These are phyloP conservation scores for Leptographium radiaticola DNA, from an alignment of 2,329 filamentous ascomycete genomes.

Conservation along the genomic window DNA sequence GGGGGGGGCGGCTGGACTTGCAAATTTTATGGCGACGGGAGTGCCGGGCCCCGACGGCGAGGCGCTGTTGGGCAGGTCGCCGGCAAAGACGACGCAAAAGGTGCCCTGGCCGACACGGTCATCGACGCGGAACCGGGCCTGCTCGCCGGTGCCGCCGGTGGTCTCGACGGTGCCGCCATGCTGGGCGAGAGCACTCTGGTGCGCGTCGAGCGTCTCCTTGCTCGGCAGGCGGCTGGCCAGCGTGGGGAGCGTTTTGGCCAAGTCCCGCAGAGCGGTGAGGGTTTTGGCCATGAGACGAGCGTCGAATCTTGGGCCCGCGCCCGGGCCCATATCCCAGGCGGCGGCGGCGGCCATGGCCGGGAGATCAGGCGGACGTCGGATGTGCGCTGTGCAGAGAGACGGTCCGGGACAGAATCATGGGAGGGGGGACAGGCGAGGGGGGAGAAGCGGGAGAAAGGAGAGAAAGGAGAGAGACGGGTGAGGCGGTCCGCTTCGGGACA, in stretches of 20 bases:
- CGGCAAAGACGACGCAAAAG: slow-evolving; percentile 11
- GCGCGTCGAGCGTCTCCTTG: slow-evolving; percentile 78
- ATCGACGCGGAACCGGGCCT: slow-evolving; percentile 4
- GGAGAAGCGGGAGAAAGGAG: too few relatives aligned
- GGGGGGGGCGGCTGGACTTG: neutral
- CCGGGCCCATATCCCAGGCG: slow-evolving; percentile 6
- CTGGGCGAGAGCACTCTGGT: slow-evolving; percentile 27
- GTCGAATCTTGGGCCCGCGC: slow-evolving; percentile 3
- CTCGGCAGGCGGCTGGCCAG: slow-evolving; percentile 40
- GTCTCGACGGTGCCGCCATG: slow-evolving; percentile 3
- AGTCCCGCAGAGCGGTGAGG: slow-evolving; percentile 7
- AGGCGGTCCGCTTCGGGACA: too few relatives aligned
- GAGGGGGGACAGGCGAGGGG: too few relatives aligned
- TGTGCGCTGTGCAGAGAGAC: neutral
- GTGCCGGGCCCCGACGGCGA: neutral
- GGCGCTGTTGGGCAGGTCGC: neutral
- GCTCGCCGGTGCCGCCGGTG: slow-evolving; percentile 3
- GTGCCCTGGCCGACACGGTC: slow-evolving; percentile 11
- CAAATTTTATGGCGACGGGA: slow-evolving; percentile 9
- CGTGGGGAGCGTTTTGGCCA: slow-evolving; percentile 1
- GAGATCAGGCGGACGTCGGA: neutral
- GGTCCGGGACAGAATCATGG: too few relatives aligned
- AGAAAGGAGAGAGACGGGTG: too few relatives aligned
- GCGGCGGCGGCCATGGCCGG: slow-evolving; percentile 8
- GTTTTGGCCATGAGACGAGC: neutral